Conservation (phyloP, 2,329 filamentous ascomycete species). For the Alternaria ethzedia region DNA sequence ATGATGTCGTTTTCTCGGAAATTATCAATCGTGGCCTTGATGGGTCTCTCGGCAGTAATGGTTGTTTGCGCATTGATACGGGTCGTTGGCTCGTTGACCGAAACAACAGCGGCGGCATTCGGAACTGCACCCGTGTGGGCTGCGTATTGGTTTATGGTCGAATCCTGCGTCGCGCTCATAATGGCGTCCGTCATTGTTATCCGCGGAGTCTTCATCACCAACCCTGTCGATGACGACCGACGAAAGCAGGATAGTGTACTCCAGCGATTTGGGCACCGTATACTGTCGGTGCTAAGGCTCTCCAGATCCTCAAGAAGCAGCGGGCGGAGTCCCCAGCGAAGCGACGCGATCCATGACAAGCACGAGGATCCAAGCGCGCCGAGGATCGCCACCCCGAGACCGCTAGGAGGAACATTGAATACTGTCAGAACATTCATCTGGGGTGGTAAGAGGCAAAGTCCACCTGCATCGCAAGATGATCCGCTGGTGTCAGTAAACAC, state of each 20-base stretch:
- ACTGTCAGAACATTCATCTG: constrained; percentile 1
- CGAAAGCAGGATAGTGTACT: not conserved
- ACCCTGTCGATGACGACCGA: not conserved
- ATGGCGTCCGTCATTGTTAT: constrained; percentile 10
- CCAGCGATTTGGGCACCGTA: constrained; percentile 1
- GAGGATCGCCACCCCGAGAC: constrained; percentile 4
- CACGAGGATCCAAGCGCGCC: not conserved
- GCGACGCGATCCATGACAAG: not conserved
- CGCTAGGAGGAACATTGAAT: constrained; percentile 2
- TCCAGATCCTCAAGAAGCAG: constrained; percentile 1
- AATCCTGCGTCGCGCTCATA: constrained; percentile 3
- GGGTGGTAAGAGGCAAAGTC: not conserved
- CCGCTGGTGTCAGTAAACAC: not conserved
- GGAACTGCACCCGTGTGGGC: constrained; percentile 10
- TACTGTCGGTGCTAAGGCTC: constrained; percentile 3
- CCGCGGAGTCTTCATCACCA: constrained; percentile 2
- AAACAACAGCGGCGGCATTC: not conserved
- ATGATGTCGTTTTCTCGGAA: constrained; percentile 8
- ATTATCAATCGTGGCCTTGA: constrained; percentile 1
- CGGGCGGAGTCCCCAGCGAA: not conserved
- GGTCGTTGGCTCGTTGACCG: constrained; percentile 3
- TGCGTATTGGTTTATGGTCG: constrained; percentile 5
- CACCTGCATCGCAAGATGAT: not conserved
- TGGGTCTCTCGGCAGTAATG: constrained; percentile 7
- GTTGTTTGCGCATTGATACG: constrained; percentile 7